A percentile compares a stretch with the other conserved stretches of the same genome.
These are phyloP conservation scores for Monilinia vaccinii-corymbosi DNA, from an alignment of 2,329 filamentous ascomycete species.

Conservation along the genomic window DNA sequence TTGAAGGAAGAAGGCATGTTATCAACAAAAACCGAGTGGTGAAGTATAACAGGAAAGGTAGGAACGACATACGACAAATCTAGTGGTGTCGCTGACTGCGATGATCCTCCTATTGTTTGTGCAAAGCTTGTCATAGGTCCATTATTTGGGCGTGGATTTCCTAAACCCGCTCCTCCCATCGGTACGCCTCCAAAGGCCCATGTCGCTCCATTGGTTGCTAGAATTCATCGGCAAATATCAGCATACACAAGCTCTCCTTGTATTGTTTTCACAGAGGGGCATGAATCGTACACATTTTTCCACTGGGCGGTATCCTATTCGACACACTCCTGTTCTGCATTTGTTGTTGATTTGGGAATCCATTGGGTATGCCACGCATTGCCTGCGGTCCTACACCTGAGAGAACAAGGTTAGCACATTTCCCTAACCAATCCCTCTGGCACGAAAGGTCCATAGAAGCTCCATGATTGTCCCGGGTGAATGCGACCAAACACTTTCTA, in stretches of 20 bases:
- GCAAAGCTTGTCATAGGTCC: constrained; percentile 56
- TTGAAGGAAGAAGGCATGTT: neutral
- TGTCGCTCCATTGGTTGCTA: constrained; percentile 33
- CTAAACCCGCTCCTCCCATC: constrained; percentile 47
- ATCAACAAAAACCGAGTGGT: constrained; percentile 10
- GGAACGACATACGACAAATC: constrained; percentile 52
- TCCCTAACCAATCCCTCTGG: neutral
- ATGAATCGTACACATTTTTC: constrained; percentile 49
- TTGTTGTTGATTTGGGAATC: constrained; percentile 51
- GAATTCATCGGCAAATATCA: constrained; percentile 24
- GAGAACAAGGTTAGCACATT: constrained; percentile 16
- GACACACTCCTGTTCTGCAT: constrained; percentile 47
- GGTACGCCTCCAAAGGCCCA: constrained; percentile 57
- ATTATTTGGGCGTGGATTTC: constrained; percentile 44
- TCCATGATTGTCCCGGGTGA: neutral
- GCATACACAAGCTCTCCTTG: constrained; percentile 11
- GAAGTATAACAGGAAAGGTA: constrained; percentile 13
- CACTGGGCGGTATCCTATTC: constrained; percentile 53
- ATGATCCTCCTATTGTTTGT: constrained; percentile 51
- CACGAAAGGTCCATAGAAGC: neutral
- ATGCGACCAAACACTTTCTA: neutral
- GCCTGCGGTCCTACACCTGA: constrained; percentile 47
- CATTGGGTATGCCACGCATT: constrained; percentile 51
- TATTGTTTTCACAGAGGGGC: neutral
- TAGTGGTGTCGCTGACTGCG: constrained; percentile 51